Base-by-base conservation (phyloP, 176 grass and related monocot species). In the Themeda triandra region DNA sequence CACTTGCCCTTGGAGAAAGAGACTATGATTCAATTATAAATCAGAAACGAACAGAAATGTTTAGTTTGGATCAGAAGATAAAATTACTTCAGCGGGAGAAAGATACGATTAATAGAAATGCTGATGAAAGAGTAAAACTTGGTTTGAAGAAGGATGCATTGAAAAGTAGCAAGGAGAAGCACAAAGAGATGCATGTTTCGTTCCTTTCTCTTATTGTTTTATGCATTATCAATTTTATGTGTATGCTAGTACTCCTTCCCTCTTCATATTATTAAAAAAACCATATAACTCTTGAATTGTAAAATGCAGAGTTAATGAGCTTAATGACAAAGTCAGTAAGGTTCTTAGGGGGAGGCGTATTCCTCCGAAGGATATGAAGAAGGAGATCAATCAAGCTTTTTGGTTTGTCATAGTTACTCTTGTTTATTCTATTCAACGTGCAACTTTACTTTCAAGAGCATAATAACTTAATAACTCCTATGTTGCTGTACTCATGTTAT, bases 61-160 rank as follows among this genome's bases (percentile, higher is more conserved):
- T 83, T 75, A 82, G 76, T 48, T 86, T 98, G 92, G 92, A 98
- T 21, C 92, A 92, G 65, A 92, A 92, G 85, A 90, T 98, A 48
- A 98, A 85, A 88, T 23, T 84, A 82, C 83, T 98, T 74, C 82
- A 91, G 31, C 76, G 92, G 51, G 89, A 98, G 51, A 93, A 95
- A 78, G 91, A 95, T 76, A 71, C 36, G 67, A 86, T 98, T 49
- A 79, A 78, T 60, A 90, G 84, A 90, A 87, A 95, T 78, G 83
- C 92, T 63, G 91, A 85, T 56, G 92, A 98, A 66, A 95, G 92
- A 76, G 95, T 90, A 64, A 93, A 87, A 51, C 60, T 98, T 33
- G 78, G 80, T 73, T 44, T 98, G 84, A 95, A 95, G 85, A 95
- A 95, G 70, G 91, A 98, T 73, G 92, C 89, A 2, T 54, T 93